phyloP scores from a whole-genome alignment of 73 alveolate species.

The Breviolum minutum region DNA sequence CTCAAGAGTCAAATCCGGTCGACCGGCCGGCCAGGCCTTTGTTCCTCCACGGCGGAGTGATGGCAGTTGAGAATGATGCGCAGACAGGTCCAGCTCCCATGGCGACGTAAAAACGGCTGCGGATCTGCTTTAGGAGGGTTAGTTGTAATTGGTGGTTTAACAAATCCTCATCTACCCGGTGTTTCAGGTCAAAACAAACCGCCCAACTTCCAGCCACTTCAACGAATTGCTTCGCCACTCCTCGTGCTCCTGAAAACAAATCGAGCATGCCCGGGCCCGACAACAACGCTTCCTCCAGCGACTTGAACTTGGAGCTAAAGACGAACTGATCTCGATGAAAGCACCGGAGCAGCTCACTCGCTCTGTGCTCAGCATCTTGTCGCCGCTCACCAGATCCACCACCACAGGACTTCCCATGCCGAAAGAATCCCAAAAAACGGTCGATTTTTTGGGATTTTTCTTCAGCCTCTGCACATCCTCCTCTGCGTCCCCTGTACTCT shows the following conservation, averaged over 20 bases:
- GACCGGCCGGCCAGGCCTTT: neutral
- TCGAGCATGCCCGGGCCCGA: neutral
- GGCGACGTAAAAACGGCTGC: neutral
- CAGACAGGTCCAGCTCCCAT: slow-evolving; percentile 31
- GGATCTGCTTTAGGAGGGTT: neutral
- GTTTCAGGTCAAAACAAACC: neutral
- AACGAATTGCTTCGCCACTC: neutral
- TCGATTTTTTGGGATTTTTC: too few species aligned
- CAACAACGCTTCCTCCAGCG: neutral
- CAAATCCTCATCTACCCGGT: neutral
- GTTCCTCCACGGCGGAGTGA: neutral
- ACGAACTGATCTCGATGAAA: neutral
- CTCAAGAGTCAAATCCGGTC: neutral
- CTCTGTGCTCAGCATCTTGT: too few species aligned
- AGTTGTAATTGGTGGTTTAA: neutral
- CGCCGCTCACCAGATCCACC: too few species aligned
- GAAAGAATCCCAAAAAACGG: too few species aligned
- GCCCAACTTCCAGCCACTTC: neutral
- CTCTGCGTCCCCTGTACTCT: too few species aligned
- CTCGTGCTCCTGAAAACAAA: neutral
- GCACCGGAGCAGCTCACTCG: too few species aligned
- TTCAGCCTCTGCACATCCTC: too few species aligned
- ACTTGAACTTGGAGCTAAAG: neutral
- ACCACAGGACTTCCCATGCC: too few species aligned
- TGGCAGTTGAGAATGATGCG: neutral